These are phyloP conservation scores for Diplodia mutila DNA, from an alignment of 2,329 filamentous ascomycete species.

Conservation along the genomic window DNA sequence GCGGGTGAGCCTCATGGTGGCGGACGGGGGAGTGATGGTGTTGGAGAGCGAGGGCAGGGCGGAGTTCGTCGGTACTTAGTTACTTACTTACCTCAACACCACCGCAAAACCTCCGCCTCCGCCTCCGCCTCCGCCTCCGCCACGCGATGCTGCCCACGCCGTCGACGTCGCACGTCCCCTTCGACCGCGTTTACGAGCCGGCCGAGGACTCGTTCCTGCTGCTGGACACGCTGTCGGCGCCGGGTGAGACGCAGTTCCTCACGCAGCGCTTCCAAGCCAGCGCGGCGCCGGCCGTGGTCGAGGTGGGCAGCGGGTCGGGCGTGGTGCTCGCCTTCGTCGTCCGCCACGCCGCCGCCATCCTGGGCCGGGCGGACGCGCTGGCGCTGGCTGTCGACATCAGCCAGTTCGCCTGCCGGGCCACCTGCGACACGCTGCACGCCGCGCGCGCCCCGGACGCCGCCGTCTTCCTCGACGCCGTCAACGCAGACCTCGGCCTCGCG, in stretches of 20 bases:
- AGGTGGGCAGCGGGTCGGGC: conserved; percentile 89
- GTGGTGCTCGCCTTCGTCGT: conserved; percentile 89
- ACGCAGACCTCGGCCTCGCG: conserved; percentile 70
- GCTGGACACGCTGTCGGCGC: conserved; percentile 83
- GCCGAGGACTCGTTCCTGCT: conserved; percentile 95
- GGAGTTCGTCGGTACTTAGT: too few species aligned
- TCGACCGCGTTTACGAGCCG: conserved; percentile 88
- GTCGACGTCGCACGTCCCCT: conserved; percentile 87
- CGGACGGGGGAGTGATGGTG: not conserved
- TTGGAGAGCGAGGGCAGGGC: not conserved
- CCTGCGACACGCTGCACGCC: conserved; percentile 65
- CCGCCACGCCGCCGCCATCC: conserved; percentile 72
- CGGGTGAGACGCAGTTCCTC: conserved; percentile 71
- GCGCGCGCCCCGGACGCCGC: conserved; percentile 40
- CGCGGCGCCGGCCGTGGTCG: conserved; percentile 65
- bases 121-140: not conserved
- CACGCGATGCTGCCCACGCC: conserved; percentile 84
- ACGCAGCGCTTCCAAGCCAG: conserved; percentile 58
- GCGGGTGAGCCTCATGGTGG: conserved; percentile 36
- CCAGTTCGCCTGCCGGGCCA: conserved; percentile 77
- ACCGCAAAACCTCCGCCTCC: not conserved
- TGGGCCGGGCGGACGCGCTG: conserved; percentile 71
- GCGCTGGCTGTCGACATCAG: conserved; percentile 85
- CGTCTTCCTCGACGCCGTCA: conserved; percentile 67
- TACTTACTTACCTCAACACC: too few species aligned